Evolutionary conservation across 169 alveolate species (phyloP), one percentile per base, ranked within the genome.

Genomic region (Plasmodium gaboni): DNA sequence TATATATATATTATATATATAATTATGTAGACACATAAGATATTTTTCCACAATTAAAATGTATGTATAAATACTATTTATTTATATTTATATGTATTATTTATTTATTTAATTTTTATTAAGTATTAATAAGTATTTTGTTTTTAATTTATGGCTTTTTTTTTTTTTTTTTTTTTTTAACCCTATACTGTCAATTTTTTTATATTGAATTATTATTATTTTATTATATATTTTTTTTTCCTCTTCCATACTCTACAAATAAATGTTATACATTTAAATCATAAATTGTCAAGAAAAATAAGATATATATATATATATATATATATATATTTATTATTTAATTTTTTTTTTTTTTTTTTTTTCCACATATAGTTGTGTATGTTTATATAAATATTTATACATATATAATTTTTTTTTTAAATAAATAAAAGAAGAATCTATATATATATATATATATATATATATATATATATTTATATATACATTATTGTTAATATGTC

Each of bases 61-160:
- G 50, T 64, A 22, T 48, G 60, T 67, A 67, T 67, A 50, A 42
- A n/a, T 50, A 44, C 60, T 32, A n/a, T 67, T 26, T 19, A 38
- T 67, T 32, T 50, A 67, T 22, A 28, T 65, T n/a, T 19, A 57
- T 26, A 15, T 24, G 48, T 67, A n/a, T 13, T 15, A 50, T 12
- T 67, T 42, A 12, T 15, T 28, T 32, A 32, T 32, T 32, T 32
- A 5, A 32, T 32, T 32, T 32, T 32, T 28, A 28, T 28, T 1
- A 28, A 28, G 42, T 28, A 28, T 32, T 32, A 32, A 5, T 32
- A 32, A 32, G 44, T 32, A 32, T 32, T 32, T 5, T 32, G 44
- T 32, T 32, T 32, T 32, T 32, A 32, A 32, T 32, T 32, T 32
- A 32, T 32, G 44, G 44, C 9, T 32, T 32, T 32, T 32, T 32